Evolutionary conservation across 371 early-diverging fungal genomes (phyloP).

Genomic region (Syncephalastrum contaminatum): DNA sequence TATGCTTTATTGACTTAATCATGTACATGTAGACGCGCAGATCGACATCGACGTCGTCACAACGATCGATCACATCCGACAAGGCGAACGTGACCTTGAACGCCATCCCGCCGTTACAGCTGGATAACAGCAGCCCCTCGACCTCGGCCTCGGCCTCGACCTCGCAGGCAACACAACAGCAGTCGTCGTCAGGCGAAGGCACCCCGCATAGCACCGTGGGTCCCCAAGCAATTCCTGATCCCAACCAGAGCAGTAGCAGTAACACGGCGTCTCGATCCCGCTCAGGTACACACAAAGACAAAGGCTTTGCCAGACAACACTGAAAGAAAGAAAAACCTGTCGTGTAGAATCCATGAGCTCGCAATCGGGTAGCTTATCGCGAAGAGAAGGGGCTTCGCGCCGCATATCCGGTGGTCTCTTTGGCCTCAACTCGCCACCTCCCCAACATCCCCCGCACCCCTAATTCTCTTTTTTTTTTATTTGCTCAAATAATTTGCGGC

Average conservation of each 20-base stretch:
- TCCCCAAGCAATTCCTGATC: constrained; percentile 24
- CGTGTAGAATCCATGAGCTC: constrained; percentile 39
- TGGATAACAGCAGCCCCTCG: constrained; percentile 27
- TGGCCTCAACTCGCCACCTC: constrained; percentile 38
- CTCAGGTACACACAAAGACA: constrained; percentile 16
- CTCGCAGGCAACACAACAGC: constrained; percentile 3
- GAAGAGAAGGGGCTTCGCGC: constrained; percentile 28
- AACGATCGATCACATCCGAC: constrained; percentile 43
- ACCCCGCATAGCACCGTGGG: constrained; percentile 12
- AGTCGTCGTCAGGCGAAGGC: background rate
- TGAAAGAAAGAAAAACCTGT: constrained; percentile 1
- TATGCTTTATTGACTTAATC: background rate
- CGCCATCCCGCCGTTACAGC: constrained; percentile 43
- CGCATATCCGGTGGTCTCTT: constrained; percentile 42
- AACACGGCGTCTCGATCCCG: constrained; percentile 12
- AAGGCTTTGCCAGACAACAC: background rate
- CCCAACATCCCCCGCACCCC: constrained; percentile 35
- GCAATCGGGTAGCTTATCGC: constrained; percentile 22
- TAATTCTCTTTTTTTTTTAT: constrained; percentile 1
- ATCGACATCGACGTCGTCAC: constrained; percentile 51
- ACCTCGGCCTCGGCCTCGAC: constrained; percentile 16
- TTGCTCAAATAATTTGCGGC: too few relatives aligned
- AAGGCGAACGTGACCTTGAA: constrained; percentile 23
- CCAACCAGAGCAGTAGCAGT: constrained; percentile 3
- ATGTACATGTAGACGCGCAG: constrained; percentile 28